phyloP scores from a whole-genome alignment of 139 green algal genomes.

The Chara braunii region DNA sequence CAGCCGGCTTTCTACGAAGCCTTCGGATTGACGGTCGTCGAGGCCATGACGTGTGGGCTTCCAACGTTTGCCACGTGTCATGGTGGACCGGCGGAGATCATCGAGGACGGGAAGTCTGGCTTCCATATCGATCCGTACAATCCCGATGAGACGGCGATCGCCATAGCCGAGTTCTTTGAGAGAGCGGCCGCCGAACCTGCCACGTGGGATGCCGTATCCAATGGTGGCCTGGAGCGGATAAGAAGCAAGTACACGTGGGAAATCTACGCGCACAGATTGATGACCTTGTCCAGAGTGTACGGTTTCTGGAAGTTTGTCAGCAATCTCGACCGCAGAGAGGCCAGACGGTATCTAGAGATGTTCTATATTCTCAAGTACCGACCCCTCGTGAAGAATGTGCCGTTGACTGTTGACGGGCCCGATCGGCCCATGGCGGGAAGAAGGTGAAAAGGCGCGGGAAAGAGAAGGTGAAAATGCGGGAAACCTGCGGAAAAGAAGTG shows the following conservation, averaged over 20 bases:
- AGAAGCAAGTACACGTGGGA: slow-evolving; percentile 65
- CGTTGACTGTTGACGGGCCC: no score
- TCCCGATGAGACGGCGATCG: slow-evolving; percentile 45
- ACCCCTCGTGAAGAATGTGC: no score
- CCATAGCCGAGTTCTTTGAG: slow-evolving; percentile 75
- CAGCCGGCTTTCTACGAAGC: slow-evolving; percentile 44
- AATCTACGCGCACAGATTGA: slow-evolving; percentile 66
- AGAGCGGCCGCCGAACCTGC: slow-evolving; percentile 20
- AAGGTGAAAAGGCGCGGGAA: no score
- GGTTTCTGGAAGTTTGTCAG: slow-evolving; percentile 57
- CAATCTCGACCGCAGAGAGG: slow-evolving; percentile 59
- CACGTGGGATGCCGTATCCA: slow-evolving; percentile 24
- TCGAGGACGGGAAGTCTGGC: slow-evolving; percentile 55
- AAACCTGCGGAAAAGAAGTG: no score
- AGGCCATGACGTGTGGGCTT: slow-evolving; percentile 72
- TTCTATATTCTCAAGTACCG: slow-evolving; percentile 66
- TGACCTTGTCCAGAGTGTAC: slow-evolving; percentile 65
- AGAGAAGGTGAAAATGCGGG: no score
- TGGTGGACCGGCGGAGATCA: slow-evolving; percentile 63
- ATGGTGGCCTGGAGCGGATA: slow-evolving; percentile 25
- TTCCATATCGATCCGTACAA: slow-evolving; percentile 81
- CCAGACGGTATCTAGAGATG: slow-evolving; percentile 64
- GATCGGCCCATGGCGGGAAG: no score
- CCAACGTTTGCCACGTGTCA: slow-evolving; percentile 66
- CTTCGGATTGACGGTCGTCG: slow-evolving; percentile 75